Evolutionary conservation across 352 stramenopile species (phyloP), one percentile per base, ranked within the genome.

Genomic region (Globisporangium emineosum): DNA sequence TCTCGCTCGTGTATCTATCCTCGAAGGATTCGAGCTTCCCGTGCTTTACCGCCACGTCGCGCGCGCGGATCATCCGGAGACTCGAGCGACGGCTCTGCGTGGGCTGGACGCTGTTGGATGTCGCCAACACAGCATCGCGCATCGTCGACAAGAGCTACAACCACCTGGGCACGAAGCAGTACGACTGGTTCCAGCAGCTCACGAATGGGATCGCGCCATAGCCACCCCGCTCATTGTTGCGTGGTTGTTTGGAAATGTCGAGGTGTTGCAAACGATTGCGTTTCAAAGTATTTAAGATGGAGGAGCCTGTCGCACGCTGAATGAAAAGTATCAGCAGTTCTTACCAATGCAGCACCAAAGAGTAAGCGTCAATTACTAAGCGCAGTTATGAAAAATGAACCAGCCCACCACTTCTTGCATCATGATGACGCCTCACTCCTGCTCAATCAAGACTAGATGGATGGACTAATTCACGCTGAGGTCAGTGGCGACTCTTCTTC

Each of bases 21-120:
- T 93, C 91, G 21, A 86, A 89, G 35, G 81, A 96, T 51, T 98
- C 93, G 57, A 93, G 85, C 23, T 98, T 98, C 64, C 93, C 93
- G 45, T 99, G 96, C 71, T 99, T 99, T 52, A 71, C 65, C 21
- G 67, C 59, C 27, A 75, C 71, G 50, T 83, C 72, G 29, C 68
- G 69, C 33, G 68, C 68, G 27, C 68, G 72, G 12, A 82, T 87
- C 63, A 70, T 87, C 50, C 71, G 78, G 12, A 69, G 75, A 10
- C 51, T 90, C 1, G 73, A 81, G 43, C 77, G 83, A 8, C 82
- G 86, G 8, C 55, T 95, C 40, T 88, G 83, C 60, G 68, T 83
- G 32, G 81, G 78, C 8, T 77, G 81, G 57, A 71, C 75, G 57
- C 72, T 76, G 9, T 63, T 78, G 53, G 76, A 89, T 66, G 69